phyloP scores from a whole-genome alignment of 352 stramenopile genomes.

The Phytophthora brassicae region DNA sequence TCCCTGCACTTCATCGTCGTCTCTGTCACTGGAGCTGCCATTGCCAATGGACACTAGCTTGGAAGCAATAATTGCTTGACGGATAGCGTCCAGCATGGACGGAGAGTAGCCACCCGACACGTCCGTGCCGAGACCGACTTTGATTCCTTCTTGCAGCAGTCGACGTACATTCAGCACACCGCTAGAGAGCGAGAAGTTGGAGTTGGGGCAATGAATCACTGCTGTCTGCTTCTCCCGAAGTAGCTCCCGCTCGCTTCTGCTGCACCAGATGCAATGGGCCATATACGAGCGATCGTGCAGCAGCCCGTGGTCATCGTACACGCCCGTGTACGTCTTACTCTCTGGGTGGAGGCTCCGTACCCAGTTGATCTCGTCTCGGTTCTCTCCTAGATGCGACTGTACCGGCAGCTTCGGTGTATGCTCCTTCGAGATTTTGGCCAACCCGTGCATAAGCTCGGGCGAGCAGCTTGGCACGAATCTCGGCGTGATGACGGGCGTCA shows the following conservation, averaged over 20 bases:
- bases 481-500: slow-evolving; percentile 92
- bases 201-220: slow-evolving; percentile 95
- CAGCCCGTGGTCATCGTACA: slow-evolving; percentile 86
- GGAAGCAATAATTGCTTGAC: slow-evolving; percentile 90
- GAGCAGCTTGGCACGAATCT: slow-evolving; percentile 92
- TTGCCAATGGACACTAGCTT: slow-evolving; percentile 78
- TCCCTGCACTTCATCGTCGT: slow-evolving; percentile 18
- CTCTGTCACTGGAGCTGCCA: slow-evolving; percentile 45
- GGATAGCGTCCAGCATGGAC: slow-evolving; percentile 93
- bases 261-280: slow-evolving; percentile 94
- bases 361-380: slow-evolving; percentile 86
- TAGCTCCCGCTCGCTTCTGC: slow-evolving; percentile 65
- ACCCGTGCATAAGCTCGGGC: slow-evolving; percentile 76
- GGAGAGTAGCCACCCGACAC: slow-evolving; percentile 93
- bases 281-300: slow-evolving; percentile 91
- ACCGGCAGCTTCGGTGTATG: slow-evolving; percentile 78
- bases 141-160: slow-evolving; percentile 72
- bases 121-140: slow-evolving; percentile 94
- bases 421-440: slow-evolving; percentile 81
- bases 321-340: slow-evolving; percentile 74
- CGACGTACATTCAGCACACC: slow-evolving; percentile 83
- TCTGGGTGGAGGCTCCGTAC: slow-evolving; percentile 83
- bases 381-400: slow-evolving; percentile 93
- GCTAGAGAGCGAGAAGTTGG: slow-evolving; percentile 94
- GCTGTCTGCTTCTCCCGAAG: slow-evolving; percentile 62